Base-by-base conservation (phyloP, 345 rosid species). In the Iberis pinnata region DNA sequence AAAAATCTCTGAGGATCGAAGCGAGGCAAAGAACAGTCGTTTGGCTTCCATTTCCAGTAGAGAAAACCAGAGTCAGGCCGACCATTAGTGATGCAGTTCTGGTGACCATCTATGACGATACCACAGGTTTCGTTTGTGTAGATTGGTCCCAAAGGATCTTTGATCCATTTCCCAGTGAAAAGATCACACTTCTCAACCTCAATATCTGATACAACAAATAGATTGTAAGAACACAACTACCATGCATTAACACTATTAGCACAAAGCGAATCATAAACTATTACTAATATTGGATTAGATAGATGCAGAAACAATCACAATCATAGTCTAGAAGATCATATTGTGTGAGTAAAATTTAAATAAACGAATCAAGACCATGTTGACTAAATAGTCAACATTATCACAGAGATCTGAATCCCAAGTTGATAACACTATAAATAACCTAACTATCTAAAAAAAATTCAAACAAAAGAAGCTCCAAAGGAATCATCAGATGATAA, bases 11-110 rank as follows among this genome's bases (percentile, higher is more conserved):
- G 49, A 31, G 88, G 74, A 73, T 83, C 77, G 25, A 92, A 92
- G 1, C 64, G 78, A 45, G 89, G 88, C 64, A 92, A 67, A 29
- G 78, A 58, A 16, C 98, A 92, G 26, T 78, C 72, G 4, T 72
- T 71, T 2, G 98, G 98, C 15, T 71, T 77, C 98, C 98, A 88
- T 69, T 67, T 80, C 98, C 98, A 92, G 60, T 78, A 80, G 42
- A 92, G 64, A 71, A 79, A 92, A 26, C 79, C 86, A 1, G 79
- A 57, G 76, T 88, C 98, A 26, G 89, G 86, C 31, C 97, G 72
- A 13, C 98, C 96, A 60, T 92, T 92, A 56, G 74, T 73, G 76
- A 92, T 73, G 61, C 98, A 92, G 44, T 92, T 80, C 70, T 92
- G 98, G 62, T 83, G 97, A 58, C 76, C 58, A 6, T 88, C 95